Conservation (phyloP, 768 basidiomycete genomes). For the Strobilomyces confusus region DNA sequence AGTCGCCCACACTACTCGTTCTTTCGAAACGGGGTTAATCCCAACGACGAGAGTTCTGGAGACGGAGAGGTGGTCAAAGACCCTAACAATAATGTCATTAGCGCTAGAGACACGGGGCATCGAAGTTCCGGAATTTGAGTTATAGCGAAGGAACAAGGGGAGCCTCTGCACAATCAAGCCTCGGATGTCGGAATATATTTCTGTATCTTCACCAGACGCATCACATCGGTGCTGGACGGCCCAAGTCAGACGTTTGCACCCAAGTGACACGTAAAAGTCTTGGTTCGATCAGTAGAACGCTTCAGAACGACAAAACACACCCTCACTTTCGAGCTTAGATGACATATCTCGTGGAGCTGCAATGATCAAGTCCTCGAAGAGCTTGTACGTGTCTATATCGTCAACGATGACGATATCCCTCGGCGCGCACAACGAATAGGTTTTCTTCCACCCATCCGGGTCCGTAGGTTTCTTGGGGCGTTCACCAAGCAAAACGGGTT, state of each 20-base stretch:
- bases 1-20: background rate
- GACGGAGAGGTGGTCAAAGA: no score
- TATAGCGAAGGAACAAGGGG: background rate
- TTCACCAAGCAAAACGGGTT: background rate
- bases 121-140: no score
- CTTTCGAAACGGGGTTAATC: no score
- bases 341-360: background rate
- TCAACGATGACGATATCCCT: background rate
- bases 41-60: no score
- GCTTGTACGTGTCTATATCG: background rate
- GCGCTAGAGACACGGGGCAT: no score
- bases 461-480: background rate
- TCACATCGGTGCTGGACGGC: background rate
- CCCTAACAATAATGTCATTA: no score
- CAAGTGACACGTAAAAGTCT: background rate
- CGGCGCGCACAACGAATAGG: background rate
- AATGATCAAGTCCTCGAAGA: background rate
- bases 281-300: background rate
- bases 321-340: background rate
- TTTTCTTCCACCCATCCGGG: background rate
- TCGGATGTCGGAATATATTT: background rate
- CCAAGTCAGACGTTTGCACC: background rate
- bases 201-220: background rate
- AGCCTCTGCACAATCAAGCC: background rate
- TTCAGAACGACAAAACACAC: background rate